phyloP scores from a whole-genome alignment of 2,329 filamentous ascomycete genomes.

The Paracorniculantispora psalliotae region DNA sequence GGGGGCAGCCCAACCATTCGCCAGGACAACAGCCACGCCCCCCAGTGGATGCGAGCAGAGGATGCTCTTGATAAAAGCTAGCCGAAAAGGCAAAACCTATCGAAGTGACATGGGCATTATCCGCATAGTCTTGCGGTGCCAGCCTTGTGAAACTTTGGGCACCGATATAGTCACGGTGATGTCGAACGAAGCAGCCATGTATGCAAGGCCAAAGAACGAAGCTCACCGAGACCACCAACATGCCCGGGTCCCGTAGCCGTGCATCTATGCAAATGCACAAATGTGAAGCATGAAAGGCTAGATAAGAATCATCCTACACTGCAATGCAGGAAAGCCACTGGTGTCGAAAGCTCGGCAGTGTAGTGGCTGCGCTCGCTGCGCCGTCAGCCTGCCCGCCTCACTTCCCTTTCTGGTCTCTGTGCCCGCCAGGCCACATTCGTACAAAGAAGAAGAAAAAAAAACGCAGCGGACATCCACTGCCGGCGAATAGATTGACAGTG shows the following conservation, averaged over 20 bases:
- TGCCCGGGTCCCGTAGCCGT: background rate
- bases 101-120: background rate
- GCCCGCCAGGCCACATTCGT: background rate
- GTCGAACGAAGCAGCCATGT: background rate
- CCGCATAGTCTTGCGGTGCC: background rate
- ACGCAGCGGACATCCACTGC: constrained; percentile 1
- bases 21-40: background rate
- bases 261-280: background rate
- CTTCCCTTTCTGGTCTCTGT: background rate
- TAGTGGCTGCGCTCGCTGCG: background rate
- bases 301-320: background rate
- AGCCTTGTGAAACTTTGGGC: background rate
- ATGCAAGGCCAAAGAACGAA: background rate
- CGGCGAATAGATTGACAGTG: background rate
- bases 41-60: background rate
- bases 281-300: background rate
- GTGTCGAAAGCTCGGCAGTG: background rate
- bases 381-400: constrained; percentile 6
- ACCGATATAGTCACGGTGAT: background rate
- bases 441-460: background rate
- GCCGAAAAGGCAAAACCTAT: background rate
- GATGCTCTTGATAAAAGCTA: background rate
- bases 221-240: background rate
- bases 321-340: background rate
- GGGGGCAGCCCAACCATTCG: background rate